Conservation (phyloP, 1,139 yeast genomes). For the Geotrichum fermentans region DNA sequence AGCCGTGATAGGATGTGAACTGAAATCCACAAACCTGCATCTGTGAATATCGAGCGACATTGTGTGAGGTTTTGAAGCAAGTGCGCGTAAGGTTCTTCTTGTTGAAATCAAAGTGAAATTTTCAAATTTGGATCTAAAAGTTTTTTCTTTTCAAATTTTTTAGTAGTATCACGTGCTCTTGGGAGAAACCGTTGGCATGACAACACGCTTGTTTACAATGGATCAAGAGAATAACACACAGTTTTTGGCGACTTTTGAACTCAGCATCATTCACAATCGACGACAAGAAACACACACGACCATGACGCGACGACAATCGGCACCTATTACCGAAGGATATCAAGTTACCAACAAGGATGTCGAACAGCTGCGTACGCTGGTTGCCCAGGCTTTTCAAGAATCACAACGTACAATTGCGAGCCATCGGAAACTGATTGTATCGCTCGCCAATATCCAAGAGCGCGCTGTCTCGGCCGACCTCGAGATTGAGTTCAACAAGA, state of each 20-base stretch:
- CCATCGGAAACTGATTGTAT: slow-evolving; percentile 67
- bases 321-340: slow-evolving; percentile 11
- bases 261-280: too few species aligned
- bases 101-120: too few species aligned
- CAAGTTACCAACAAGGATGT: slow-evolving; percentile 24
- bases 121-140: neutral
- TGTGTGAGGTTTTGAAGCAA: neutral
- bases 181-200: slow-evolving; percentile 6
- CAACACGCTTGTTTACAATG: slow-evolving; percentile 2
- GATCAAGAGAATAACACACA: neutral
- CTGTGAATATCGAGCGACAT: slow-evolving; percentile 68
- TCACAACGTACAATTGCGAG: slow-evolving; percentile 71
- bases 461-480: slow-evolving; percentile 51
- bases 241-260: too few species aligned
- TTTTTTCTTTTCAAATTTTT: slow-evolving; percentile 2
- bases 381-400: slow-evolving; percentile 73
- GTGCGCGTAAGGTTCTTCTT: too few species aligned
- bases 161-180: neutral
- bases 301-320: slow-evolving; percentile 16
- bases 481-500: slow-evolving; percentile 55
- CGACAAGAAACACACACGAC: neutral
- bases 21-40: slow-evolving; percentile 85
- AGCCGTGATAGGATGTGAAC: slow-evolving; percentile 81
- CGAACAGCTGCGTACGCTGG: slow-evolving; percentile 24
- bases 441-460: slow-evolving; percentile 55